Percentiles rank a stretch among this genome's conserved stretches.
Conservation (phyloP, 768 basidiomycete genomes). For the Gyrodon lividus region DNA sequence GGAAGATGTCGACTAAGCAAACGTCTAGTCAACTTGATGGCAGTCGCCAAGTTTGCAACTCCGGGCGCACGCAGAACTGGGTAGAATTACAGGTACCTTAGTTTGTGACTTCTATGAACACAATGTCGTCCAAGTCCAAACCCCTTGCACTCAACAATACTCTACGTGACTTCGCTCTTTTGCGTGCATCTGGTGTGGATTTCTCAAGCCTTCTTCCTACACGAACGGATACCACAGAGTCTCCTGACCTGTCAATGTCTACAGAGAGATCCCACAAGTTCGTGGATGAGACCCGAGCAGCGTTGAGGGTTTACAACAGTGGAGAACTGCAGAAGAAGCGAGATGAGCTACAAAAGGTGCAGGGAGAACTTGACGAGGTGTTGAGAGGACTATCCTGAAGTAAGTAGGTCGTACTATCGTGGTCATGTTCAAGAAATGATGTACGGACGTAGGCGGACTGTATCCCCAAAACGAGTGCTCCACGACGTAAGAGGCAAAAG, state of each 20-base stretch:
- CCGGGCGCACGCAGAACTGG: too few species aligned
- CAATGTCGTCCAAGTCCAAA: slow-evolving; percentile 35
- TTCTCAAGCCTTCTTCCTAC: too few species aligned
- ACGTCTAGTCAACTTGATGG: too few species aligned
- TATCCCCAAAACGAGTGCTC: too few species aligned
- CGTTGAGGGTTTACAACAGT: slow-evolving; percentile 47
- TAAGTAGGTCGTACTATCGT: slow-evolving; percentile 6
- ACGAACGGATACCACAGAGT: background rate
- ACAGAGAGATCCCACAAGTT: slow-evolving; percentile 53
- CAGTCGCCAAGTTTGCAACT: too few species aligned
- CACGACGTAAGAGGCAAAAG: too few species aligned
- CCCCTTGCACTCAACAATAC: slow-evolving; percentile 58
- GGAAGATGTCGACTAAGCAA: too few species aligned
- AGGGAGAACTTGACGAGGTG: slow-evolving; percentile 52
- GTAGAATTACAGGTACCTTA: too few species aligned
- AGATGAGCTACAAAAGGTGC: slow-evolving; percentile 47
- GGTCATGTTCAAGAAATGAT: background rate
- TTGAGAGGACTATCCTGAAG: slow-evolving; percentile 28
- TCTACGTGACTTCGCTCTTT: slow-evolving; percentile 69
- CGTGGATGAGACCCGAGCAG: slow-evolving; percentile 49
- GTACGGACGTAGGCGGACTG: too few species aligned
- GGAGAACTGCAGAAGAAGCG: slow-evolving; percentile 52
- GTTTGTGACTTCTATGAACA: too few species aligned
- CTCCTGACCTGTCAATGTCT: slow-evolving; percentile 12
- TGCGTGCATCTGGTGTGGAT: slow-evolving; percentile 54